Evolutionary conservation across 2,329 filamentous ascomycete species (phyloP), one percentile per base, ranked within the genome.

Genomic region (Trichoderma koningii): DNA sequence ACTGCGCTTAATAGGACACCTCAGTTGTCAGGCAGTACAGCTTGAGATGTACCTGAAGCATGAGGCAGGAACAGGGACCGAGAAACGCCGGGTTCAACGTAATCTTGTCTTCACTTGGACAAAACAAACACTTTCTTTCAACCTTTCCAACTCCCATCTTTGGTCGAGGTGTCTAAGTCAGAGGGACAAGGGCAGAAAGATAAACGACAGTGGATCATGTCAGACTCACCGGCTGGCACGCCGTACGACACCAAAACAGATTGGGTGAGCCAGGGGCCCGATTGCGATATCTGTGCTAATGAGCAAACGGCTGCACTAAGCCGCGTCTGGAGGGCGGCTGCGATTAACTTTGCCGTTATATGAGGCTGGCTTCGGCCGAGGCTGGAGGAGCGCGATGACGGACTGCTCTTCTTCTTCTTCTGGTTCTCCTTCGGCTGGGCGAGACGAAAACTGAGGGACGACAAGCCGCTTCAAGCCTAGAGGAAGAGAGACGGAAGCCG

Each of bases 281-380:
- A 63, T 63, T 63, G 60, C 60, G 60, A 63, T 53, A 63, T 63
- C 60, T 38, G 60, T 53, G 50, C 60, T 63, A 63, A 63, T 14
- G 34, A 10, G 34, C 34, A 38, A 38, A 38, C 3, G 34, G 34
- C 48, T 15, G 23, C 60, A 44, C 60, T 63, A 47, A 21, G 19
- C 50, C 48, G 51, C 23, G 47, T 52, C 38, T 52, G 59, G 59
- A 52, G 59, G 47, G 48, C 48, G 59, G 38, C 45, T 45, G 26
- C 34, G 56, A 51, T 51, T 51, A 34, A 52, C 34, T 30, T 44
- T 38, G 6, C 9, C 23, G 7, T 19, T 52, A 23, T 47, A 30
- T 52, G 7, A 60, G 56, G 30, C 34, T 26, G 34, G 34, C 34
- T 4, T 12, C 52, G 47, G 38, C 57, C 34, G 57, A 52, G 53